These are phyloP conservation scores for Circinella umbellata DNA, from an alignment of 371 early-diverging fungal species.

Conservation along the genomic window DNA sequence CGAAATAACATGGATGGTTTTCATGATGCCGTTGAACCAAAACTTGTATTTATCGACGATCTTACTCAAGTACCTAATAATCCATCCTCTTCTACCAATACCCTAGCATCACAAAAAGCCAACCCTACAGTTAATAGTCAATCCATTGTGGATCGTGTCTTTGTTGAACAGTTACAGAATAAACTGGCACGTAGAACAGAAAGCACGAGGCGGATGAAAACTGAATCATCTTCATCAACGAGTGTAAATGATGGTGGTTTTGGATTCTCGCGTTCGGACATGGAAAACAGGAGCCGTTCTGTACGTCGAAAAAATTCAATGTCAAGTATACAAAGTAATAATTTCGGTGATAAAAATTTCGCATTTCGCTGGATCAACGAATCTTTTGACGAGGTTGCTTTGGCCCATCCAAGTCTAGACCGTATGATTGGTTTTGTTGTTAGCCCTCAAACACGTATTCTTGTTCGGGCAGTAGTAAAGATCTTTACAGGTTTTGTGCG, in stretches of 20 bases:
- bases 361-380: constrained; percentile 57
- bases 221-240: neutral
- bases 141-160: constrained; percentile 35
- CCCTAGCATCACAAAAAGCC: constrained; percentile 7
- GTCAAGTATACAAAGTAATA: constrained; percentile 48
- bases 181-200: constrained; percentile 23
- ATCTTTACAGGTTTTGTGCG: constrained; percentile 53
- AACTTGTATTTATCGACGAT: constrained; percentile 30
- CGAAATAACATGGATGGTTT: constrained; percentile 15
- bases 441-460: constrained; percentile 51
- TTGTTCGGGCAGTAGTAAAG: constrained; percentile 53
- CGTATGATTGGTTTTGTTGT: constrained; percentile 59
- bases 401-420: constrained; percentile 55
- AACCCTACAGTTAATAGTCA: constrained; percentile 24
- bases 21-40: constrained; percentile 45
- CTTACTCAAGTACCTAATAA: neutral
- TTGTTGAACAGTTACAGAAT: constrained; percentile 31
- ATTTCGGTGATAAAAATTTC: constrained; percentile 57
- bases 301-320: constrained; percentile 21
- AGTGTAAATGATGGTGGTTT: constrained; percentile 9
- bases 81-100: neutral
- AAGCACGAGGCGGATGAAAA: constrained; percentile 18
- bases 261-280: constrained; percentile 37
- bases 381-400: constrained; percentile 53
- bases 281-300: constrained; percentile 23